Evolutionary conservation across 2,329 filamentous ascomycete genomes (phyloP).

Genomic region (Neonectria punicea): DNA sequence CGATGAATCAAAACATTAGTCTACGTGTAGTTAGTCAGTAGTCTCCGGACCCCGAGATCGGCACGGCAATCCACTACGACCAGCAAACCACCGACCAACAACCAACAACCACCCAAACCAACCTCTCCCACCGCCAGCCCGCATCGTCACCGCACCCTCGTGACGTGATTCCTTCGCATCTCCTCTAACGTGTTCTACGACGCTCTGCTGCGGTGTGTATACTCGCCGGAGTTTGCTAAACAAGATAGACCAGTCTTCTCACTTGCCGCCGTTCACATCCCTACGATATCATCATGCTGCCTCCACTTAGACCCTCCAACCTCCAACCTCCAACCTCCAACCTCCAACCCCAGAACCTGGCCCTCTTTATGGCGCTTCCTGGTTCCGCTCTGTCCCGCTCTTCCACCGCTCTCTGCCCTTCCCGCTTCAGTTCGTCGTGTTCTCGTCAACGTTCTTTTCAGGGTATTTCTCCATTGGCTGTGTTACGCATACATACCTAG

Average conservation of each 20-base stretch:
- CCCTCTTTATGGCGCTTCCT: background rate
- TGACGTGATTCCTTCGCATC: background rate
- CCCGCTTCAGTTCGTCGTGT: background rate
- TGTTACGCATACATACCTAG: slow-evolving; percentile 12
- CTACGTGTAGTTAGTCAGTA: too few species aligned
- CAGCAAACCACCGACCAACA: too few species aligned
- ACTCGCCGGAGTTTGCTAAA: slow-evolving; percentile 3
- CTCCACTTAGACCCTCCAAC: background rate
- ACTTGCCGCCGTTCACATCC: background rate
- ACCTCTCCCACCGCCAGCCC: background rate
- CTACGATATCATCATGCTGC: background rate
- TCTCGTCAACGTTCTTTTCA: slow-evolving; percentile 14
- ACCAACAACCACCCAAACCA: background rate
- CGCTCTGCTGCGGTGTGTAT: background rate
- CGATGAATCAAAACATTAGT: background rate
- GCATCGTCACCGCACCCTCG: background rate
- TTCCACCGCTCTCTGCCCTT: background rate
- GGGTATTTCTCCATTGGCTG: slow-evolving; percentile 32
- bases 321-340: background rate
- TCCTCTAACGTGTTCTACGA: background rate
- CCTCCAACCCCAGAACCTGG: background rate
- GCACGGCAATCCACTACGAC: background rate
- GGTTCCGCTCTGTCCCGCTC: background rate
- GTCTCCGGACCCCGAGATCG: slow-evolving; percentile 8
- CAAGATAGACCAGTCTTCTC: background rate